phyloP scores from a whole-genome alignment of 768 basidiomycete genomes.

The Cystobasidiopsis lactophilus region DNA sequence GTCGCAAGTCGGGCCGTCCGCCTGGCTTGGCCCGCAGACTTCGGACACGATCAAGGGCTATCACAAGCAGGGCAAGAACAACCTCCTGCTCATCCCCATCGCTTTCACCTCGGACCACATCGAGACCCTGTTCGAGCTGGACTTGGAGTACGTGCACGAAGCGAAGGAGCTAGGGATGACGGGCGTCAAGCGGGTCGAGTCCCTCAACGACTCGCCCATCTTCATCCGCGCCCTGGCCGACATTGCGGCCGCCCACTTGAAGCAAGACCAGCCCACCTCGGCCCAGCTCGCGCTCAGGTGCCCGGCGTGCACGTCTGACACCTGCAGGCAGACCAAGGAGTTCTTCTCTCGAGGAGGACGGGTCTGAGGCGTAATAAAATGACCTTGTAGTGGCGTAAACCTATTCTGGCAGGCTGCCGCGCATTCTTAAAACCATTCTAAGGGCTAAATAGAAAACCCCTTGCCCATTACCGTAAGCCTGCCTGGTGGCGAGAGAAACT shows the following conservation, averaged over 20 bases:
- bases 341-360: conserved; percentile 38
- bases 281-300: conserved; percentile 39
- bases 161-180: conserved; percentile 73
- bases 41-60: conserved; percentile 56
- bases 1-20: conserved; percentile 83
- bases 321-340: conserved; percentile 64
- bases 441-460: too few relatives aligned
- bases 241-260: conserved; percentile 58
- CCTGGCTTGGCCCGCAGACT: conserved; percentile 98
- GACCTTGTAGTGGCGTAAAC: too few relatives aligned
- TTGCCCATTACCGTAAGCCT: too few relatives aligned
- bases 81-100: conserved; percentile 60
- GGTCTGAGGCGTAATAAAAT: too few relatives aligned
- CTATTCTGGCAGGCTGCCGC: too few relatives aligned
- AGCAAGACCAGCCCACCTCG: conserved; percentile 22
- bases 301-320: conserved; percentile 76
- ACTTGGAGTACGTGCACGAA: conserved; percentile 78
- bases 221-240: conserved; percentile 90
- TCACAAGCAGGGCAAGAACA: conserved; percentile 28
- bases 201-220: conserved; percentile 83
- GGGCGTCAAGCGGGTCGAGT: conserved; percentile 66
- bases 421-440: too few relatives aligned
- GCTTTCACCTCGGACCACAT: conserved; percentile 99
- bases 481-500: too few relatives aligned
- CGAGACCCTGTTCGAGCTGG: conserved; percentile 90